phyloP scores from a whole-genome alignment of 129 eudicot species.

The Oenanthe sinensis region DNA sequence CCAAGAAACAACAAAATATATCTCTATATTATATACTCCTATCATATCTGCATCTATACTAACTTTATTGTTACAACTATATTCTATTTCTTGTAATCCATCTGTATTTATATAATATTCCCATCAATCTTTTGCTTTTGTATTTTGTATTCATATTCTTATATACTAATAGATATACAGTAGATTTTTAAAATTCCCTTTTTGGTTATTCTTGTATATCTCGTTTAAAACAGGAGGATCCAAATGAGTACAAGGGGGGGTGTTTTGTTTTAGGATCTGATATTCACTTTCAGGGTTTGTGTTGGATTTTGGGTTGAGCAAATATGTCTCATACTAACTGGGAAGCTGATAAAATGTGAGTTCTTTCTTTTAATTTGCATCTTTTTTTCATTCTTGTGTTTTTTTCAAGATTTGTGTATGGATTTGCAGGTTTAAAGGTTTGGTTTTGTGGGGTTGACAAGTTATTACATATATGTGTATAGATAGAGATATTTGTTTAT shows the following conservation, averaged over 20 bases:
- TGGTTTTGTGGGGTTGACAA: too few relatives aligned
- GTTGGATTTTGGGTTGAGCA: background rate
- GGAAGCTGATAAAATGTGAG: conserved; percentile 39
- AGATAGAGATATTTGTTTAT: too few relatives aligned
- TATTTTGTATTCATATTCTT: background rate
- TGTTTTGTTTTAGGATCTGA: conserved; percentile 13
- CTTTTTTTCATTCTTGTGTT: background rate
- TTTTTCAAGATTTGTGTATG: background rate
- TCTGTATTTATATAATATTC: background rate
- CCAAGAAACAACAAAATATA: background rate
- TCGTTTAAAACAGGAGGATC: background rate
- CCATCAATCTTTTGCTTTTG: background rate
- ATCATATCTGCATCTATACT: background rate
- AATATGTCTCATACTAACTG: conserved; percentile 34
- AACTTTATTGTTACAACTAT: background rate
- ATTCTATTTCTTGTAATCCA: background rate
- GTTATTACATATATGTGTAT: too few relatives aligned
- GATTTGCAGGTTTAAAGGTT: background rate
- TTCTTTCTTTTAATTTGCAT: background rate
- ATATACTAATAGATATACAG: background rate
- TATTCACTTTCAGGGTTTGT: background rate
- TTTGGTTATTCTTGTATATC: background rate
- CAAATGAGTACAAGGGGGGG: background rate
- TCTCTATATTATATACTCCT: background rate
- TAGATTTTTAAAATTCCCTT: background rate